Conservation (phyloP, 768 basidiomycete genomes). For the Coprinopsis strossmayeri region DNA sequence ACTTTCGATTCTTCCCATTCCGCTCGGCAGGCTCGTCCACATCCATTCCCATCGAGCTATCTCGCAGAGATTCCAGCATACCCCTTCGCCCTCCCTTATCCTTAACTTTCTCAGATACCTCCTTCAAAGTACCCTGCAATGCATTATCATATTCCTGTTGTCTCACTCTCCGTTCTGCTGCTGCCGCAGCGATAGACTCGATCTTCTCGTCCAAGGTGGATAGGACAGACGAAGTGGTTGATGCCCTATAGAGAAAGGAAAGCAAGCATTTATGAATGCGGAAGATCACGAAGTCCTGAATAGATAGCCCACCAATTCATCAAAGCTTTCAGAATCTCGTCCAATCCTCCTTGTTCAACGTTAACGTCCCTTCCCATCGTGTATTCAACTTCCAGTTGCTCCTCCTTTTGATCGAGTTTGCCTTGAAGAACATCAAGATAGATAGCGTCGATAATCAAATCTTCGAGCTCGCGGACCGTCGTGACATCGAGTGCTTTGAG, state of each 20-base stretch:
- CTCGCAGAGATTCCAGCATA: background rate
- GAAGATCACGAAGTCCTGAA: background rate
- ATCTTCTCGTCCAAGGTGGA: conserved; percentile 69
- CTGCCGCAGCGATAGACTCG: conserved; percentile 40
- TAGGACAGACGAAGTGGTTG: conserved; percentile 65
- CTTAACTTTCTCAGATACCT: conserved; percentile 58
- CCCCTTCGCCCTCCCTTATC: background rate
- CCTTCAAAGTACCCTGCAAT: conserved; percentile 49
- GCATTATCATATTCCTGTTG: conserved; percentile 49
- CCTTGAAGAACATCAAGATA: conserved; percentile 87
- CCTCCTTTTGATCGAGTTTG: conserved; percentile 89
- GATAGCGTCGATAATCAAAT: conserved; percentile 95
- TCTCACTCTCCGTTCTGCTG: conserved; percentile 30
- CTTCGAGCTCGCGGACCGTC: conserved; percentile 85
- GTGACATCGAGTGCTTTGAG: conserved; percentile 66
- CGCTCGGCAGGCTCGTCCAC: conserved; percentile 46
- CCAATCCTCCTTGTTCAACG: conserved; percentile 57
- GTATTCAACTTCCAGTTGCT: conserved; percentile 87
- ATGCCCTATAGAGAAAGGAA: conserved; percentile 41
- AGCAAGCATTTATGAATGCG: background rate
- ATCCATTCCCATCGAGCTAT: conserved; percentile 49
- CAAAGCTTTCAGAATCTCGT: conserved; percentile 53
- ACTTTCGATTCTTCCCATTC: conserved; percentile 60
- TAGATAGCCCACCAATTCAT: conserved; percentile 50
- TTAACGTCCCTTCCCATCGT: conserved; percentile 91